Base-by-base conservation (phyloP, 345 rosid genomes). In the Hypericum androsaemum region DNA sequence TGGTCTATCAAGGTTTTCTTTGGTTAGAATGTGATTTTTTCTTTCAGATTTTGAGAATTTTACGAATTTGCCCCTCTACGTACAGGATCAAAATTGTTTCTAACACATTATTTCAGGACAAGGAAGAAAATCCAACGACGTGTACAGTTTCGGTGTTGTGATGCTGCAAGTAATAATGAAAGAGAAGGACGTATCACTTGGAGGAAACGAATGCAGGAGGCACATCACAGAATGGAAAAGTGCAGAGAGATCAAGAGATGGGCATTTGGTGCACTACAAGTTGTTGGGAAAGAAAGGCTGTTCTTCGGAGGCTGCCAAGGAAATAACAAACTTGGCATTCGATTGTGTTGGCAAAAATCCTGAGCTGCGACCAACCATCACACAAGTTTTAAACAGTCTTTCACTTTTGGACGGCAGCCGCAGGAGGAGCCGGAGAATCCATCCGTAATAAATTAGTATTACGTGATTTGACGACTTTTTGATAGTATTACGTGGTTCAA, bases 131-230 rank as follows among this genome's bases (percentile, higher is more conserved):
- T n/a, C 44, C 0, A 8, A 39, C 35, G 61, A 57, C 10, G 48
- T 57, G 11, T 57, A 47, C 6, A 17, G 44, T 22, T 47, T 57
- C 6, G 61, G 61, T 6, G 44, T 15, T 0, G 28, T 57, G 3
- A 39, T 57, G n/a, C 13, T 57, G 7, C 61, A 47, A 57, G 12
- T 57, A 12, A 57, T 57, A 7, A 57, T 22, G 61, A 47, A 39
- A 41, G 22, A 47, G 10, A 1, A 0, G 22, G 7, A 4, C 0
- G 42, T 41, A 1, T 3, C 2, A 0, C 0, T 6, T 12, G 61
- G 61, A n/a, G 32, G 32, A 22, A 22, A 22, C 32, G 32, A 22
- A 22, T 22, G 32, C 32, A 3, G 10, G 10, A 38, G 6, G 9
- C 38, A 47, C 17, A 47, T 57, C 2, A 39, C 45, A 0, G 36